Conservation (phyloP, 768 basidiomycete genomes). For the Rossbeevera mucosa region DNA sequence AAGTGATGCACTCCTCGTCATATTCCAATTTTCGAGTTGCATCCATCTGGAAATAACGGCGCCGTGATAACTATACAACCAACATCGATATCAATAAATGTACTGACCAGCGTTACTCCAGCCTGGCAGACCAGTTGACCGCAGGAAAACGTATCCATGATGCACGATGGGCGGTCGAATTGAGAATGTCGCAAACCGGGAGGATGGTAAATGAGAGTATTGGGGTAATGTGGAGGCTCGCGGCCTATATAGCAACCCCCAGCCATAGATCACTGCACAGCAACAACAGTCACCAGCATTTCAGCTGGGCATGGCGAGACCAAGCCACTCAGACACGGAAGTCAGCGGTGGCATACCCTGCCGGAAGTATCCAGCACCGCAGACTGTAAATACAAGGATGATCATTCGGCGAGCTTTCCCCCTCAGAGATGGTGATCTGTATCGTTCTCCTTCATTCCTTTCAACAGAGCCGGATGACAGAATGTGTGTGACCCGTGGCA, state of each 20-base stretch:
- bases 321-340: neutral
- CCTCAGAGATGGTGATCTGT: neutral
- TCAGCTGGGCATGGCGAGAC: conserved; percentile 2
- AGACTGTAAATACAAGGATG: neutral
- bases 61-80: neutral
- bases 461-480: conserved; percentile 3
- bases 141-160: conserved; percentile 8
- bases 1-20: conserved; percentile 1
- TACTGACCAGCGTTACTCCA: conserved; percentile 10
- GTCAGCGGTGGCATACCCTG: neutral
- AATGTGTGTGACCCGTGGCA: conserved; percentile 13
- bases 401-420: neutral
- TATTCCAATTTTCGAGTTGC: neutral
- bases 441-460: neutral
- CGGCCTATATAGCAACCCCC: conserved; percentile 18
- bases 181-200: neutral
- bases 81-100: neutral
- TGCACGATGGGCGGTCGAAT: neutral
- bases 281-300: neutral
- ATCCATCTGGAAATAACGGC: conserved; percentile 6
- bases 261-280: conserved; percentile 18
- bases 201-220: conserved; percentile 3
- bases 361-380: neutral
- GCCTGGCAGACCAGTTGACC: neutral
- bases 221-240: neutral